Conservation (phyloP, 2,329 filamentous ascomycete species). For the Cytospora schulzeri region DNA sequence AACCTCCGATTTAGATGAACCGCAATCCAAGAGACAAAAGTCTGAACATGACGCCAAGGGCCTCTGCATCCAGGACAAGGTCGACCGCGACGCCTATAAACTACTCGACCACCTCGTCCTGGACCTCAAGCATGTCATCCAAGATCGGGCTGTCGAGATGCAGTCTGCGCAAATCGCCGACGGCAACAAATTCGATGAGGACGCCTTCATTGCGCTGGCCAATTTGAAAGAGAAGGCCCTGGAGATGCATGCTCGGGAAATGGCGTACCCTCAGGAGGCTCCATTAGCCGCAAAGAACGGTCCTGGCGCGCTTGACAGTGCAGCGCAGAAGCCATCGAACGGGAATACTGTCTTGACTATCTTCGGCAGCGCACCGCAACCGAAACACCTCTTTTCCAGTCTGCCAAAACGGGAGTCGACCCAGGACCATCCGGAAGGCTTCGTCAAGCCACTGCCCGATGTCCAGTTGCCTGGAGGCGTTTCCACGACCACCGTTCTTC, state of each 20-base stretch:
- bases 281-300: slow-evolving; percentile 37
- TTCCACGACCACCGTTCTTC: slow-evolving; percentile 66
- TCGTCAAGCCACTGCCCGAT: slow-evolving; percentile 57
- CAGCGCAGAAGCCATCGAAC: slow-evolving; percentile 41
- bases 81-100: slow-evolving; percentile 53
- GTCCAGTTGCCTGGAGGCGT: slow-evolving; percentile 74
- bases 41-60: slow-evolving; percentile 46
- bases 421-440: slow-evolving; percentile 31
- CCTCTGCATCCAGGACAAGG: slow-evolving; percentile 57
- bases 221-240: slow-evolving; percentile 65
- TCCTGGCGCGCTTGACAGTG: slow-evolving; percentile 41
- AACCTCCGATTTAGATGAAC: slow-evolving; percentile 48
- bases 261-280: slow-evolving; percentile 49
- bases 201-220: slow-evolving; percentile 48
- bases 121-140: slow-evolving; percentile 47
- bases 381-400: slow-evolving; percentile 85
- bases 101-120: slow-evolving; percentile 67
- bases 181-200: slow-evolving; percentile 36
- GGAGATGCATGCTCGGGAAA: slow-evolving; percentile 63
- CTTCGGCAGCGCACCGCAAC: slow-evolving; percentile 71
- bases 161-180: slow-evolving; percentile 39
- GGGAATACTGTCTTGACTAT: slow-evolving; percentile 71
- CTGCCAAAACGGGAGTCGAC: slow-evolving; percentile 58
- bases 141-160: slow-evolving; percentile 49
- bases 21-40: slow-evolving; percentile 63